A percentile compares a stretch with the other conserved stretches of the same genome.
These are phyloP conservation scores for Fonsecaea nubica DNA, from an alignment of 2,329 filamentous ascomycete genomes.

Conservation along the genomic window DNA sequence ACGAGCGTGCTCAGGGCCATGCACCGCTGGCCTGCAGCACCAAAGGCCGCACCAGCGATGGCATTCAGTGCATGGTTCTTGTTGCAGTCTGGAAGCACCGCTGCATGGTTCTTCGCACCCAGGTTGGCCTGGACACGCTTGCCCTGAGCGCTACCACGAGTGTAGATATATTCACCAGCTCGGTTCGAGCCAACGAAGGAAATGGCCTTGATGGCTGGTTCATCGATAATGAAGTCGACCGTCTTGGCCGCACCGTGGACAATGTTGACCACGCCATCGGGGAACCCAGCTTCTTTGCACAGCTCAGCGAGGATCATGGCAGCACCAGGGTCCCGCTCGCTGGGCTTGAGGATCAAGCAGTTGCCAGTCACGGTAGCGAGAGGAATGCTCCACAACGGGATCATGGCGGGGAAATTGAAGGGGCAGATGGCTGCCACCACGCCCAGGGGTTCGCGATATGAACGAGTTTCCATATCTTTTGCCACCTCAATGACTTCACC, in stretches of 20 bases:
- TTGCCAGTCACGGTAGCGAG: conserved; percentile 70
- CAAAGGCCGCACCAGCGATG: conserved; percentile 71
- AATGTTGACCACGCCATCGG: conserved; percentile 70
- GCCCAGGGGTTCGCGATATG: conserved; percentile 69
- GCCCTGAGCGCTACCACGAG: conserved; percentile 70
- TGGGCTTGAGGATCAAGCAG: conserved; percentile 69
- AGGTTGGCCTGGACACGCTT: conserved; percentile 74
- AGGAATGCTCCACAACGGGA: conserved; percentile 71
- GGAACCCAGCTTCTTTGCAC: conserved; percentile 68
- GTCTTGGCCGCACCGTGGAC: conserved; percentile 69
- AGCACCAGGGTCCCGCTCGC: conserved; percentile 69
- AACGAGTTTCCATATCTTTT: conserved; percentile 73
- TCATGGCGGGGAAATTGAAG: conserved; percentile 75
- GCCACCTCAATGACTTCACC: conserved; percentile 73
- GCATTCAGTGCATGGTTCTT: conserved; percentile 72
- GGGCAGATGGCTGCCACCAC: conserved; percentile 71
- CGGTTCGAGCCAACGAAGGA: conserved; percentile 73
- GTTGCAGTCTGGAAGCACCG: conserved; percentile 71
- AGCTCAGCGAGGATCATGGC: conserved; percentile 71
- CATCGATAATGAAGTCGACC: conserved; percentile 73
- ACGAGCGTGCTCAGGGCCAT: conserved; percentile 72
- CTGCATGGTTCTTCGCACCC: conserved; percentile 73
- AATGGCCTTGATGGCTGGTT: conserved; percentile 71
- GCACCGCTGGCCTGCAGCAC: conserved; percentile 72
- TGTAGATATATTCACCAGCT: conserved; percentile 73